Evolutionary conservation across 805 yeast genomes (phyloP).

Genomic region (Starmerella vaccinii): DNA sequence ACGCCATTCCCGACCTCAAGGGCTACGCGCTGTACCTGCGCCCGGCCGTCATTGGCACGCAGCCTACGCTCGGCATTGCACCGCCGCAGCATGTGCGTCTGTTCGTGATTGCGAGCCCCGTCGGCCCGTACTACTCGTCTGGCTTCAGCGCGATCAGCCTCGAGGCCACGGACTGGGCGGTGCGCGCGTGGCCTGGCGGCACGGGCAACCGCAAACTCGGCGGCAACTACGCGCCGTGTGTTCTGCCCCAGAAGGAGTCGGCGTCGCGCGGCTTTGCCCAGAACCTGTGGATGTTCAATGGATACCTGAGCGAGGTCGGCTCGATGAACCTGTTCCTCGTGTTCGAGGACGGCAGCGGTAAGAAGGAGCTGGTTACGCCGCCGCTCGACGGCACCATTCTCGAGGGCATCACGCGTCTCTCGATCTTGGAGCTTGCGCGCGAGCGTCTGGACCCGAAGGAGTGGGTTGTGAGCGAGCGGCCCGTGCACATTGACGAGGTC

Average conservation of each 20-base stretch:
- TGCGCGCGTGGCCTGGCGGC: slow-evolving; percentile 99
- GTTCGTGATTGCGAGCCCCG: slow-evolving; percentile 86
- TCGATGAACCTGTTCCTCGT: slow-evolving; percentile 93
- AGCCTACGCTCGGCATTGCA: slow-evolving; percentile 77
- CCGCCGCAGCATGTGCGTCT: slow-evolving; percentile 72
- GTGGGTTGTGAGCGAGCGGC: slow-evolving; percentile 80
- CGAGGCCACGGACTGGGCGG: slow-evolving; percentile 92
- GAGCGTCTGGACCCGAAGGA: slow-evolving; percentile 61
- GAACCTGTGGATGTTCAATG: slow-evolving; percentile 90
- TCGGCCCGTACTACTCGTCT: slow-evolving; percentile 89
- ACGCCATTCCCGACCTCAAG: slow-evolving; percentile 69
- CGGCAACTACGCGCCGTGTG: slow-evolving; percentile 95
- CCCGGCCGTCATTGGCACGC: slow-evolving; percentile 92
- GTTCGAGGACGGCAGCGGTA: slow-evolving; percentile 66
- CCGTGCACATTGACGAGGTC: slow-evolving; percentile 71
- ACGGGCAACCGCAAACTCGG: slow-evolving; percentile 94
- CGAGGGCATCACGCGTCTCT: slow-evolving; percentile 94
- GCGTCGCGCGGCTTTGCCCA: slow-evolving; percentile 89
- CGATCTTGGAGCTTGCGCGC: slow-evolving; percentile 66
- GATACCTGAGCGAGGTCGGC: slow-evolving; percentile 87
- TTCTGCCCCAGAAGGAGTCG: slow-evolving; percentile 82
- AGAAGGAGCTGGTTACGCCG: slow-evolving; percentile 86
- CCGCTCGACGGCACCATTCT: slow-evolving; percentile 95
- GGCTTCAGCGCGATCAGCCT: slow-evolving; percentile 92
- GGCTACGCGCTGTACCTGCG: slow-evolving; percentile 90